A percentile compares a stretch with the other conserved stretches of the same genome.
These are phyloP conservation scores for Metarhizium album DNA, from an alignment of 2,329 filamentous ascomycete genomes.

Conservation along the genomic window DNA sequence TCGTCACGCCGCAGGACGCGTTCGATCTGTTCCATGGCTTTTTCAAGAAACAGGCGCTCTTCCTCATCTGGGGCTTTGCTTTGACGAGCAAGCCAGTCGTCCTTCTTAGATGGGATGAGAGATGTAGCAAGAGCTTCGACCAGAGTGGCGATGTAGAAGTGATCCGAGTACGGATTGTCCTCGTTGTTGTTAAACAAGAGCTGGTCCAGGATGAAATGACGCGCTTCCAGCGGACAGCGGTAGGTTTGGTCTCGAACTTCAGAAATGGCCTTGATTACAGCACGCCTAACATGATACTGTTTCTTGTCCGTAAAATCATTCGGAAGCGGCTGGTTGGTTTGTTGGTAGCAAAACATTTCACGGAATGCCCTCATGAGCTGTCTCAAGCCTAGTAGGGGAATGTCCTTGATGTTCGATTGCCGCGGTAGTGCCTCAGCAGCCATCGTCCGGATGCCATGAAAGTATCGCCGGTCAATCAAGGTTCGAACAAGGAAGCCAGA, in stretches of 20 bases:
- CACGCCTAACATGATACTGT: conserved; percentile 73
- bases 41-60: conserved; percentile 38
- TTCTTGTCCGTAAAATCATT: conserved; percentile 89
- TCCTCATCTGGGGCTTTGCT: conserved; percentile 35
- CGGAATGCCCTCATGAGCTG: conserved; percentile 82
- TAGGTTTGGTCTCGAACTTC: conserved; percentile 63
- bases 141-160: conserved; percentile 75
- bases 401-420: conserved; percentile 57
- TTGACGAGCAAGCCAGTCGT: conserved; percentile 33
- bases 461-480: conserved; percentile 84
- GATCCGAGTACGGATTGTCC: conserved; percentile 79
- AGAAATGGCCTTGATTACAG: conserved; percentile 72
- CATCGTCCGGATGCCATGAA: conserved; percentile 80
- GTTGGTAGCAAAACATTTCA: conserved; percentile 76
- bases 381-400: conserved; percentile 65
- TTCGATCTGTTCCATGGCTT: conserved; percentile 52
- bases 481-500: conserved; percentile 86
- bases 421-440: conserved; percentile 69
- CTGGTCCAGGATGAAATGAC: conserved; percentile 78
- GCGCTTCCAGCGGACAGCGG: conserved; percentile 67
- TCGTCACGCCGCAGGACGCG: conserved; percentile 57
- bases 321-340: conserved; percentile 66
- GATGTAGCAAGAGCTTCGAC: conserved; percentile 52
- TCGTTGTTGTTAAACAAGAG: conserved; percentile 91
- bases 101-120: conserved; percentile 39